phyloP scores from a whole-genome alignment of 1,284 basidiomycete genomes.

The Ganoderma resinaceum region DNA sequence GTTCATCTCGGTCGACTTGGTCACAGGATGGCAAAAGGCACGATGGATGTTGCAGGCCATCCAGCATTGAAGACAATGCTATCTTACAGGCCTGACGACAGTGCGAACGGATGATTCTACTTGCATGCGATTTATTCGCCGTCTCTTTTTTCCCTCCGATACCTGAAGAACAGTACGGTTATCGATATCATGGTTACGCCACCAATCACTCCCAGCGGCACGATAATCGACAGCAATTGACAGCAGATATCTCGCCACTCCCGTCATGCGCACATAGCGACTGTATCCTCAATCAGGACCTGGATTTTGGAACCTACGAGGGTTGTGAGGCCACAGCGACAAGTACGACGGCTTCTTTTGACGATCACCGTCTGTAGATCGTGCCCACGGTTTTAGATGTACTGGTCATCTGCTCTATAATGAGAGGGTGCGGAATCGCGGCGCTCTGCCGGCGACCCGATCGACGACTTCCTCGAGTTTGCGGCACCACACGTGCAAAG shows the following conservation, averaged over 20 bases:
- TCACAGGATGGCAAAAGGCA: not conserved
- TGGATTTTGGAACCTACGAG: too few relatives aligned
- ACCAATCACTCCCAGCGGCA: not conserved
- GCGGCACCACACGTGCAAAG: too few relatives aligned
- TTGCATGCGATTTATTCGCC: not conserved
- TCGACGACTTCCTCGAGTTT: not conserved
- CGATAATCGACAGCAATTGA: not conserved
- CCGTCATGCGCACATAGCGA: not conserved
- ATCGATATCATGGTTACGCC: not conserved
- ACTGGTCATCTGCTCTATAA: not conserved
- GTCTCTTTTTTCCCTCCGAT: not conserved
- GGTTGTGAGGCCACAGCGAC: too few relatives aligned
- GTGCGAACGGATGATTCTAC: not conserved
- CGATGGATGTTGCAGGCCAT: not conserved
- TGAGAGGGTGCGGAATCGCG: not conserved
- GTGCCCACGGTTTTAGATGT: not conserved
- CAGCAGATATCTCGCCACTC: not conserved
- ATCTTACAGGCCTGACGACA: not conserved
- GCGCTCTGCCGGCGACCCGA: not conserved
- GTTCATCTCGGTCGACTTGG: not conserved
- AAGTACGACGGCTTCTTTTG: not conserved
- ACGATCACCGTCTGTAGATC: not conserved
- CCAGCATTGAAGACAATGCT: not conserved
- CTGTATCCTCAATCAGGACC: not conserved
- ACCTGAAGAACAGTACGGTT: not conserved